A percentile compares a stretch with the other conserved stretches of the same genome.
These are phyloP conservation scores for Volvariella surrecta DNA, from an alignment of 1,284 basidiomycete genomes.

Conservation along the genomic window DNA sequence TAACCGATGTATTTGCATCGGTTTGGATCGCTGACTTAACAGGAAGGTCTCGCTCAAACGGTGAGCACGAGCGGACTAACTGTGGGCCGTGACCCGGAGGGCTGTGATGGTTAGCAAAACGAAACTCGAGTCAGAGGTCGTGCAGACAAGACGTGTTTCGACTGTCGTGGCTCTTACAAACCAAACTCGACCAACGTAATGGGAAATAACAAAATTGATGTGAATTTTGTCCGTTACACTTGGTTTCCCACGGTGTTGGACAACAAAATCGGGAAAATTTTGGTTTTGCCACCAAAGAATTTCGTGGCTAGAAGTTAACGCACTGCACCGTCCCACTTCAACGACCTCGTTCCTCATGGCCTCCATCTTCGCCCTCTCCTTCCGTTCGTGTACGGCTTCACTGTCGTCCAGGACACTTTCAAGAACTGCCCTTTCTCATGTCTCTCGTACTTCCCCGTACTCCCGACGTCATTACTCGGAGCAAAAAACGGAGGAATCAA, in stretches of 20 bases:
- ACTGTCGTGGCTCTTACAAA: background rate
- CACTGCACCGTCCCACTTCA: slow-evolving; percentile 5
- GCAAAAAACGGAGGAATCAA: slow-evolving; percentile 28
- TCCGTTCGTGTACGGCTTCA: slow-evolving; percentile 49
- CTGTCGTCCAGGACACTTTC: slow-evolving; percentile 37
- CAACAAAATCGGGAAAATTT: slow-evolving; percentile 15
- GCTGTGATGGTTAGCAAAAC: no score
- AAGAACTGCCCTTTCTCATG: slow-evolving; percentile 25
- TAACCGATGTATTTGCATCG: slow-evolving; percentile 16
- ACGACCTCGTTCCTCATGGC: slow-evolving; percentile 30
- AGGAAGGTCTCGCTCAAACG: no score
- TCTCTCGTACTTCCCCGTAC: slow-evolving; percentile 10
- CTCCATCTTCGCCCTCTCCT: slow-evolving; percentile 38
- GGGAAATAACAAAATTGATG: background rate
- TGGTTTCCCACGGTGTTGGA: slow-evolving; percentile 14
- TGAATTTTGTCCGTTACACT: background rate
- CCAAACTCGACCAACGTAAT: background rate
- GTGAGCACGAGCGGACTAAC: no score
- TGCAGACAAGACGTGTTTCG: no score
- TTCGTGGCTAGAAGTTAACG: slow-evolving; percentile 10
- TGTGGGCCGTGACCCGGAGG: no score
- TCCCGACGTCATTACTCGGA: slow-evolving; percentile 44
- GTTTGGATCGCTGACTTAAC: slow-evolving; percentile 10
- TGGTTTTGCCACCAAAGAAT: slow-evolving; percentile 1
- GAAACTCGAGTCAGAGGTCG: no score